Percentiles rank a stretch among this genome's conserved stretches.
Evolutionary conservation across 768 basidiomycete genomes (phyloP).

Genomic region (Mycena rosella): DNA sequence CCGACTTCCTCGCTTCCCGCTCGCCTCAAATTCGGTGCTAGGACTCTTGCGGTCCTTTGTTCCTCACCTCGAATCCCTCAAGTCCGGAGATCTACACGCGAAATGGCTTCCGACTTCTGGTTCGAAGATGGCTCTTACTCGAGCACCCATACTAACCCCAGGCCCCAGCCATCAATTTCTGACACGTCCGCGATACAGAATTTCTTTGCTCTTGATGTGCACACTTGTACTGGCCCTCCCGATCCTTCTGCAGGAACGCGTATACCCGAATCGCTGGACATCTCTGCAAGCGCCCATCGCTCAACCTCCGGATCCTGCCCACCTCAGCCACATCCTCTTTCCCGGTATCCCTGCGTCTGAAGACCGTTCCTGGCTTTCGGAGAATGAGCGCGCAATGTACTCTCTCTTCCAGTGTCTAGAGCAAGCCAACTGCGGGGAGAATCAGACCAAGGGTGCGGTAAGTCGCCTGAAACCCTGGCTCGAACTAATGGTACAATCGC

Average conservation of each 20-base stretch:
- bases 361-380: conserved; percentile 27
- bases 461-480: not conserved
- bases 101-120: no score
- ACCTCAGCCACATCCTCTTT: conserved; percentile 12
- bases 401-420: conserved; percentile 40
- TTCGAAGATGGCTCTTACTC: not conserved
- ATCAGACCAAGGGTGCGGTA: conserved; percentile 45
- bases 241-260: not conserved
- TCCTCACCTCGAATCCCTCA: no score
- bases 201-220: not conserved
- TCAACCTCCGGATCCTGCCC: not conserved
- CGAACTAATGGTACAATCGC: not conserved
- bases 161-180: not conserved
- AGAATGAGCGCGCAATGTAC: conserved; percentile 20
- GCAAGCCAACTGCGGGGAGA: conserved; percentile 44
- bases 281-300: not conserved
- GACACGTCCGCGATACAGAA: not conserved
- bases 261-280: conserved; percentile 1
- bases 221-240: conserved; percentile 6
- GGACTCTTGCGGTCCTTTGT: no score
- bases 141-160: not conserved
- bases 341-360: not conserved
- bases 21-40: no score
- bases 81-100: no score
- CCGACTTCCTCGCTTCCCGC: no score